These are phyloP conservation scores for Colletotrichum melonis DNA, from an alignment of 2,329 filamentous ascomycete genomes.

Conservation along the genomic window DNA sequence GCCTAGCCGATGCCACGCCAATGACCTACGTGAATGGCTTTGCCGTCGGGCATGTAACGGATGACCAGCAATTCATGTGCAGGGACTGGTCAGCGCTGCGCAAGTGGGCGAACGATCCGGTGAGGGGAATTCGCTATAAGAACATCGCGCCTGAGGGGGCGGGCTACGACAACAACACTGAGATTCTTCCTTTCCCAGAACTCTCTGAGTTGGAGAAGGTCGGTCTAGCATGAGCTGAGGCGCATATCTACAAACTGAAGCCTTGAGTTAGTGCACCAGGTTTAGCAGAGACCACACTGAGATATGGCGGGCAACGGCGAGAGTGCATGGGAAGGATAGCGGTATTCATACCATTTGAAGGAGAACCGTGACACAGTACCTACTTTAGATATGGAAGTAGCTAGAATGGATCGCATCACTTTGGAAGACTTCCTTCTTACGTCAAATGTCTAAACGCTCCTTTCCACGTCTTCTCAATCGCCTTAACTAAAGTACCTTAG, in stretches of 20 bases:
- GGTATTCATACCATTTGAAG: background rate
- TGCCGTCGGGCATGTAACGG: slow-evolving; percentile 12
- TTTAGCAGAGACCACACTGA: background rate
- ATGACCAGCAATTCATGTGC: slow-evolving; percentile 26
- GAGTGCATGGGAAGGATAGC: background rate
- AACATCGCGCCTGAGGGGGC: slow-evolving; percentile 13
- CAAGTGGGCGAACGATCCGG: slow-evolving; percentile 22
- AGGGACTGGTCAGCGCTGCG: slow-evolving; percentile 21
- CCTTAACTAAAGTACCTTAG: too few species aligned
- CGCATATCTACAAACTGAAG: background rate
- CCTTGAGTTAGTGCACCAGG: background rate
- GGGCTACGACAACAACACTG: slow-evolving; percentile 14
- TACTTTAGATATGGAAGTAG: too few species aligned
- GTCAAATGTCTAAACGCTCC: too few species aligned
- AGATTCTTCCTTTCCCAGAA: slow-evolving; percentile 22
- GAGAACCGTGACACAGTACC: background rate
- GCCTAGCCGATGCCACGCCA: slow-evolving; percentile 14
- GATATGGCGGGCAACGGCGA: background rate
- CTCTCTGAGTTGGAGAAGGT: slow-evolving; percentile 4
- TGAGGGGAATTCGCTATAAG: slow-evolving; percentile 13
- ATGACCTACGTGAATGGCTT: slow-evolving; percentile 27
- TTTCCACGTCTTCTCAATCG: too few species aligned
- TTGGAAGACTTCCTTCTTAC: too few species aligned
- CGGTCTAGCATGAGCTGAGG: slow-evolving; percentile 6
- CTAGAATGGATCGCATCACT: too few species aligned